A percentile compares a stretch with the other conserved stretches of the same genome.
Evolutionary conservation across 345 rosid species (phyloP).

Genomic region (Populus pruinosa): DNA sequence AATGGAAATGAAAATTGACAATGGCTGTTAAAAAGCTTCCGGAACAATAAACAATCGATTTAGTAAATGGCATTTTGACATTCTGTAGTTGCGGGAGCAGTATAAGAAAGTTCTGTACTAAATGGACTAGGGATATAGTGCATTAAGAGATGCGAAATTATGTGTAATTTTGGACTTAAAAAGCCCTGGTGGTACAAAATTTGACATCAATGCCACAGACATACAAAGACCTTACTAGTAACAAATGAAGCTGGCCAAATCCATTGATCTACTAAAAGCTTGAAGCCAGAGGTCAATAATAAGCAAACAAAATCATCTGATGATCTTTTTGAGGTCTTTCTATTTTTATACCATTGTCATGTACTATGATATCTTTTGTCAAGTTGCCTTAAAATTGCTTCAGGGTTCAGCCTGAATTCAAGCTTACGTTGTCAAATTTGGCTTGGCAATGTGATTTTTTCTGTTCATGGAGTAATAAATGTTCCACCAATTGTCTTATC

Average conservation of each 20-base stretch:
- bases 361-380: background rate
- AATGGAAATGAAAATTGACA: background rate
- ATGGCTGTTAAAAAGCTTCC: background rate
- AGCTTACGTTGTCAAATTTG: background rate
- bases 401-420: background rate
- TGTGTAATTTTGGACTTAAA: background rate
- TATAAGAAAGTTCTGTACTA: background rate
- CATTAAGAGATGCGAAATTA: background rate
- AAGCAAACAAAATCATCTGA: background rate
- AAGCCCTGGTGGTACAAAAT: background rate
- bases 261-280: background rate
- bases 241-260: background rate
- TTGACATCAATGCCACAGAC: background rate
- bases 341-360: background rate
- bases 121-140: background rate
- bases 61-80: background rate
- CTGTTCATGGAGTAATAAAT: background rate
- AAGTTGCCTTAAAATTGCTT: background rate
- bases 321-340: background rate
- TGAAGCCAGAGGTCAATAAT: background rate
- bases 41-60: background rate
- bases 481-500: background rate
- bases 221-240: background rate
- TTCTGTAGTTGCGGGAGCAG: background rate
- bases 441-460: background rate